These are phyloP conservation scores for Mortierella sp. DNA, from an alignment of 371 early-diverging fungal genomes.

Conservation along the genomic window DNA sequence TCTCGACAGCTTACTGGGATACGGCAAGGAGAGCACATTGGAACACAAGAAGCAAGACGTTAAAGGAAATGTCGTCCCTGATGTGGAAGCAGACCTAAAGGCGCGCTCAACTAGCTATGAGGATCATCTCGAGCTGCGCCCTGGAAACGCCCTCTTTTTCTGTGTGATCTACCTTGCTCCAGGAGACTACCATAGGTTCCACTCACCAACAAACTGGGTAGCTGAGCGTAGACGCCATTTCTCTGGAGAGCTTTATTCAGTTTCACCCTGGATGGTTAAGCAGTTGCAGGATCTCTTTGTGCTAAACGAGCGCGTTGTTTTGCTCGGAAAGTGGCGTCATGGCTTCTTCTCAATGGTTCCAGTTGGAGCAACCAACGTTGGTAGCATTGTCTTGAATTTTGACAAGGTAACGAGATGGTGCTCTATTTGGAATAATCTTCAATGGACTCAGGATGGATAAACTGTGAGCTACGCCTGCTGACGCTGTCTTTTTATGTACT, in stretches of 20 bases:
- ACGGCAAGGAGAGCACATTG: slow-evolving; percentile 46
- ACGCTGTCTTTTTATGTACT: background rate
- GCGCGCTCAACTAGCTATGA: slow-evolving; percentile 10
- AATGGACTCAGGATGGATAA: background rate
- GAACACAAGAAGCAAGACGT: slow-evolving; percentile 47
- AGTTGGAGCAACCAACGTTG: slow-evolving; percentile 98
- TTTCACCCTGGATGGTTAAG: slow-evolving; percentile 89
- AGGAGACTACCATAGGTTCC: slow-evolving; percentile 98
- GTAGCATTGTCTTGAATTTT: slow-evolving; percentile 92
- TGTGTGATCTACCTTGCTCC: slow-evolving; percentile 96
- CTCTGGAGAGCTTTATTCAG: slow-evolving; percentile 92
- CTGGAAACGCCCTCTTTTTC: slow-evolving; percentile 83
- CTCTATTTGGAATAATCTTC: background rate
- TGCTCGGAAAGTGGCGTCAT: slow-evolving; percentile 92
- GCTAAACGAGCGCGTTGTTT: slow-evolving; percentile 94
- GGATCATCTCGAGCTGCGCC: slow-evolving; percentile 58
- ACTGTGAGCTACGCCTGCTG: background rate
- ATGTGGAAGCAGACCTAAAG: slow-evolving; percentile 35
- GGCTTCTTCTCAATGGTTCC: slow-evolving; percentile 97
- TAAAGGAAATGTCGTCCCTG: slow-evolving; percentile 39
- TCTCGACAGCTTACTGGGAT: slow-evolving; percentile 83
- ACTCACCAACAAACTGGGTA: slow-evolving; percentile 95
- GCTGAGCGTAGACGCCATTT: slow-evolving; percentile 90
- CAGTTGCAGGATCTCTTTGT: slow-evolving; percentile 90
- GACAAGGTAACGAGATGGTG: slow-evolving; percentile 71